Conservation (phyloP, 257 asterid species). For the Galeopsis tetrahit region DNA sequence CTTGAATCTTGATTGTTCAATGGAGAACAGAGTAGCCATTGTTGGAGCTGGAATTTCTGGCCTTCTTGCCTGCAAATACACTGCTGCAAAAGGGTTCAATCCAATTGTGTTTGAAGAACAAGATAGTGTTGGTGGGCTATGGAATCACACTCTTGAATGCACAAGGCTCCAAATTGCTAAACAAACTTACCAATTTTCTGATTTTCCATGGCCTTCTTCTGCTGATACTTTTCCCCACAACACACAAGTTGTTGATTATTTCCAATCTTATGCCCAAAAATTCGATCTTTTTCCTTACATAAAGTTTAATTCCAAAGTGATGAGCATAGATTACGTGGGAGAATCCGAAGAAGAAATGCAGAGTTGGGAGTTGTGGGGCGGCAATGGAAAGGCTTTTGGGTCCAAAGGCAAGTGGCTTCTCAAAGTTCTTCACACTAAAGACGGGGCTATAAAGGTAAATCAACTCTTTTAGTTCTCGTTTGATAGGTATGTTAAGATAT, state of each 20-base stretch:
- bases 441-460: conserved; percentile 36
- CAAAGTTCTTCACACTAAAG: conserved; percentile 37
- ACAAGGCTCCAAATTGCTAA: conserved; percentile 45
- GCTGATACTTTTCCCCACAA: conserved; percentile 38
- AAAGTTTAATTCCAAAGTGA: conserved; percentile 45
- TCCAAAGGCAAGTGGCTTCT: conserved; percentile 67
- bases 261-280: conserved; percentile 51
- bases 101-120: conserved; percentile 53
- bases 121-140: conserved; percentile 49
- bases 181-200: conserved; percentile 45
- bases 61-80: conserved; percentile 58
- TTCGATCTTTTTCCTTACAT: conserved; percentile 42
- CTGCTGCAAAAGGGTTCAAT: conserved; percentile 42
- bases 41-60: conserved; percentile 72
- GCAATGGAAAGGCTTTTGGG: conserved; percentile 48
- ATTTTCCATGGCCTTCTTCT: conserved; percentile 61
- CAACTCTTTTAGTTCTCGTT: too few relatives aligned
- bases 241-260: conserved; percentile 40
- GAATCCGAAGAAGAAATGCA: conserved; percentile 41
- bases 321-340: conserved; percentile 50
- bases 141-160: conserved; percentile 53
- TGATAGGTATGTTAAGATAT: too few relatives aligned
- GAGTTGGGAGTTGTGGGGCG: conserved; percentile 58
- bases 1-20: background rate
- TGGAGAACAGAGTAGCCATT: conserved; percentile 54